A percentile compares a stretch with the other conserved stretches of the same genome.
phyloP scores from a whole-genome alignment of 176 grass and related monocot species.

The Guadua angustifolia region DNA sequence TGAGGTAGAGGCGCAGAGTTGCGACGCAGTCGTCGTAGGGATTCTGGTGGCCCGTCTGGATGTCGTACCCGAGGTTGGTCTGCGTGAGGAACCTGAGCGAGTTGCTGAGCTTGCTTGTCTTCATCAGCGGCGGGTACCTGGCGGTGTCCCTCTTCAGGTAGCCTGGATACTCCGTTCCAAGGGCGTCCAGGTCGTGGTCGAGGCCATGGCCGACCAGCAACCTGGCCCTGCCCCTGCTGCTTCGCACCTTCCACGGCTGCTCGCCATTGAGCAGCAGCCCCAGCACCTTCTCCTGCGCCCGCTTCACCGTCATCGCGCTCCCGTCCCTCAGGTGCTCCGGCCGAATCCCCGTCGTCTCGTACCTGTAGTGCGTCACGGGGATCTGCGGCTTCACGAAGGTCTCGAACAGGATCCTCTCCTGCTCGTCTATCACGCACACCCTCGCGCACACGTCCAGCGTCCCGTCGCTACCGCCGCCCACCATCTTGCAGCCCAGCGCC shows the following conservation, averaged over 20 bases:
- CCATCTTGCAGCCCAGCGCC: conserved; percentile 86
- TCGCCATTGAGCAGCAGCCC: conserved; percentile 66
- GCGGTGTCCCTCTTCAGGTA: conserved; percentile 78
- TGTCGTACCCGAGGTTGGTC: conserved; percentile 62
- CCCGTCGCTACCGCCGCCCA: conserved; percentile 76
- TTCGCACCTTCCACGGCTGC: conserved; percentile 61
- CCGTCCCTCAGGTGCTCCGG: conserved; percentile 62
- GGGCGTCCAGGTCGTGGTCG: conserved; percentile 69
- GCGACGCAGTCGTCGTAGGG: conserved; percentile 78
- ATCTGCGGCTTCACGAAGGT: conserved; percentile 64
- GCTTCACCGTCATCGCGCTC: conserved; percentile 47
- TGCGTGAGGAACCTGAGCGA: conserved; percentile 73
- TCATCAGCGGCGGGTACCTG: conserved; percentile 82
- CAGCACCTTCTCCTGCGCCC: conserved; percentile 49
- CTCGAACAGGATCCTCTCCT: conserved; percentile 57
- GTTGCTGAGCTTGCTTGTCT: conserved; percentile 89
- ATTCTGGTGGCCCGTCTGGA: conserved; percentile 51
- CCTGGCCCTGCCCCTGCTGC: conserved; percentile 25
- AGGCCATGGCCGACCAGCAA: conserved; percentile 73
- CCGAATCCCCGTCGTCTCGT: conserved; percentile 73
- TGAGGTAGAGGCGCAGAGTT: conserved; percentile 60
- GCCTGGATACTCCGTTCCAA: conserved; percentile 66
- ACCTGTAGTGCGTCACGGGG: conserved; percentile 76
- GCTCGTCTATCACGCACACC: conserved; percentile 74
- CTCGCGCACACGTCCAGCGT: conserved; percentile 69